Base-by-base conservation (phyloP, 805 yeast genomes). In the Yamadazyma olivae region DNA sequence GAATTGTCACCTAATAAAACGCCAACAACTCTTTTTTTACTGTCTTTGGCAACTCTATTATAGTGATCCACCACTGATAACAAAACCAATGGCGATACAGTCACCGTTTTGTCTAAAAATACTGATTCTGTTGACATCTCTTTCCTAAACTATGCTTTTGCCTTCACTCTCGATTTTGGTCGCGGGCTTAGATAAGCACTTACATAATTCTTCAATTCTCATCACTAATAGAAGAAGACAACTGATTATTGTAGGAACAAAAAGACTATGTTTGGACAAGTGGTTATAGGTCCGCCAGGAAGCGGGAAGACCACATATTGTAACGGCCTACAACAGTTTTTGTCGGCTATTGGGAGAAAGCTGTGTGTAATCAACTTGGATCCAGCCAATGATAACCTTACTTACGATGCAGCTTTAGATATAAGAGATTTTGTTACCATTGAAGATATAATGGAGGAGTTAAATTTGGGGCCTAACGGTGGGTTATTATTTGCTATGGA, bases 271-370 rank as follows among this genome's bases (percentile, higher is more conserved):
- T 85, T 85, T 59, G 96, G 95, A 3, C 96, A 93, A 61, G 77
- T 93, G 7, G 90, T 91, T 7, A 88, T 93, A 25, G 99, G 99
- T 0, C 98, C 99, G 0, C 99, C 99, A 0, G 99, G 99, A 1
- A 75, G 95, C 0, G 99, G 99, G 1, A 93, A 93, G 54, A 86
- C 96, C 0, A 95, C 99, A 0, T 93, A 87, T 56, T 90, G 97
- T 57, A 70, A 80, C 56, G 99, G 99, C 28, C 79, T 91, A 79
- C 75, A 75, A 45, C 98, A 93, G 65, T 93, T 93, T 59, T 72
- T 91, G 50, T 83, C 85, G 41, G 96, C 98, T 1, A 89, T 95
- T 34, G 99, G 99, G 5, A 69, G 99, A 41, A 83, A 86, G 50
- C 79, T 85, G 32, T 71, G 86, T n/a, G 74, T 93, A 2, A 67